A percentile compares a stretch with the other conserved stretches of the same genome.
Conservation (phyloP, 1,139 yeast species). For the Sugiyamaella novakii region DNA sequence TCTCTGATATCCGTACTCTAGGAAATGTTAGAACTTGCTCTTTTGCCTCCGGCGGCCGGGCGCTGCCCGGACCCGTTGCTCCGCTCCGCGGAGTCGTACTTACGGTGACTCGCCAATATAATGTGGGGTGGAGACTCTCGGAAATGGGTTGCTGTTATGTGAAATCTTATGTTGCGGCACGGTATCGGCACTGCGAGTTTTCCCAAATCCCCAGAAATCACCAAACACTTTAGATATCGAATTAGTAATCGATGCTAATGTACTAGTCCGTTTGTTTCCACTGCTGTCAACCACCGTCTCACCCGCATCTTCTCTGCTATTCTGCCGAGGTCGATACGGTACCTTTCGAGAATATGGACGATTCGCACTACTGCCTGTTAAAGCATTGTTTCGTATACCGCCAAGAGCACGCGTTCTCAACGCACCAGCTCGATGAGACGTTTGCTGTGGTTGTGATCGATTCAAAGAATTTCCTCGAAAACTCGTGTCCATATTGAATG, state of each 20-base stretch:
- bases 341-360: conserved; percentile 13
- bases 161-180: too few species aligned
- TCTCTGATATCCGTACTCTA: not conserved
- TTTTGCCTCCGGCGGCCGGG: not conserved
- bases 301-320: not conserved
- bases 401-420: not conserved
- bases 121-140: conserved; percentile 15
- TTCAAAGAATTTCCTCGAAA: not conserved
- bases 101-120: conserved; percentile 22
- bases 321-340: conserved; percentile 2
- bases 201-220: conserved; percentile 14
- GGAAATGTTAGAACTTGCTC: not conserved
- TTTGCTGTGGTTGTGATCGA: not conserved
- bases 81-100: conserved; percentile 1
- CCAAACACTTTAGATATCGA: conserved; percentile 10
- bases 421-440: conserved; percentile 9
- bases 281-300: conserved; percentile 7
- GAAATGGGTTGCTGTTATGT: not conserved
- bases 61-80: not conserved
- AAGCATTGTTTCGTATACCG: not conserved
- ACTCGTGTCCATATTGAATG: not conserved
- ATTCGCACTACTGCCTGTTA: not conserved
- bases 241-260: conserved; percentile 11
- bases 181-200: not conserved
- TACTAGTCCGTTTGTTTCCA: conserved; percentile 7